A percentile compares a stretch with the other conserved stretches of the same genome.
These are phyloP conservation scores for Phaffia australis DNA, from an alignment of 768 basidiomycete species.

Conservation along the genomic window DNA sequence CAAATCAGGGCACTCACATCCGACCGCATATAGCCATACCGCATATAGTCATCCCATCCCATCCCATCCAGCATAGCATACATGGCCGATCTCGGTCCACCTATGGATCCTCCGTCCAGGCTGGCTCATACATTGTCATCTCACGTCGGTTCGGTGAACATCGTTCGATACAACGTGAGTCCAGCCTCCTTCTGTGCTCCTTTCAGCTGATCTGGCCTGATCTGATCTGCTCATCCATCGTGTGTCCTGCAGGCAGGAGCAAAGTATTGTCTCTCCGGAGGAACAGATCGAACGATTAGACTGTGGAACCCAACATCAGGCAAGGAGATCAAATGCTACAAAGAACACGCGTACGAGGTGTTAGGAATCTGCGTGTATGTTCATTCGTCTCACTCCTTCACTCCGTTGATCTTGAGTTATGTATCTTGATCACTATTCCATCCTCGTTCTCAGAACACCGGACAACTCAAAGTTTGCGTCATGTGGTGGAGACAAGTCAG, in stretches of 20 bases:
- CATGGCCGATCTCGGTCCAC: background rate
- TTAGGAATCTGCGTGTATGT: conserved; percentile 78
- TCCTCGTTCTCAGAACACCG: conserved; percentile 49
- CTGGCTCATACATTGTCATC: conserved; percentile 31
- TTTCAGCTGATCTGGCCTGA: background rate
- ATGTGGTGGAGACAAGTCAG: conserved; percentile 81
- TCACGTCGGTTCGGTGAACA: conserved; percentile 64
- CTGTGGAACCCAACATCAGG: conserved; percentile 84
- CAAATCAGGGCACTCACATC: too few species aligned
- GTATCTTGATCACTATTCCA: background rate
- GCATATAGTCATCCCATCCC: too few species aligned
- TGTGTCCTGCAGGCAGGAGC: conserved; percentile 48
- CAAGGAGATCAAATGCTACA: conserved; percentile 79
- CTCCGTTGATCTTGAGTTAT: conserved; percentile 1
- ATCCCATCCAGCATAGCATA: background rate
- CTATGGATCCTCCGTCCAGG: conserved; percentile 2
- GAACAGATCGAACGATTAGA: conserved; percentile 75
- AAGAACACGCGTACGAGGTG: conserved; percentile 91
- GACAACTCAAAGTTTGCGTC: conserved; percentile 93
- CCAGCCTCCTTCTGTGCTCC: background rate
- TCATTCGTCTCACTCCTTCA: conserved; percentile 1
- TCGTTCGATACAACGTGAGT: conserved; percentile 69
- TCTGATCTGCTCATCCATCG: too few species aligned
- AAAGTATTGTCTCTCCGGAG: conserved; percentile 85
- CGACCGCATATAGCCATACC: too few species aligned